Base-by-base conservation (phyloP, 345 rosid species). In the Mangifera indica region DNA sequence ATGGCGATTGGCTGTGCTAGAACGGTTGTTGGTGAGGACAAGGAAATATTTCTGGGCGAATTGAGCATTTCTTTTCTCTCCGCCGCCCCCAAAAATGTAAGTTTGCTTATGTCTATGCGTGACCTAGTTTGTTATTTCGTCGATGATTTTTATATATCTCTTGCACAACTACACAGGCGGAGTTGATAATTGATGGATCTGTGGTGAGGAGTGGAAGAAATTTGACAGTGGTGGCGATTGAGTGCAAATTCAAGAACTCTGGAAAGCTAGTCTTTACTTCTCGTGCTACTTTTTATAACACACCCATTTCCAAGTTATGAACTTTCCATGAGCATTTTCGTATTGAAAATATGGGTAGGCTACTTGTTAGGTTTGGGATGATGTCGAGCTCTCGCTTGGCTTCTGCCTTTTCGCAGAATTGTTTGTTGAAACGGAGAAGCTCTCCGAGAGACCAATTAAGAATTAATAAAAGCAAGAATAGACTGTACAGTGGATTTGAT, bases 141-240 rank as follows among this genome's bases (percentile, higher is more conserved):
- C 42, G 7, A 7, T 37, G 42, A 37, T n/a, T n/a, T n/a, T n/a
- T 7, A 37, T 1, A 7, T 37, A 37, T 7, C 42, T 7, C 42
- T 0, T 7, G 37, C 37, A 34, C 37, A 34, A 34, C 42, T 46
- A 14, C 44, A 63, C 84, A 89, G 97, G 76, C 70, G 45, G 86
- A 81, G 79, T 18, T 89, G 83, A 57, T 81, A 25, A 83, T 88
- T 21, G 89, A 93, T 6, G 97, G 81, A 52, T 73, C 89, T 10
- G 77, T 88, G 20, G 84, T 84, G 66, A 85, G 88, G 82, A 84
- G 88, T n/a, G 97, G 97, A 76, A 91, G 88, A 72, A 91, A 89
- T 67, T 54, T 91, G 72, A 86, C 89, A 3, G 82, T 86, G 20
- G 87, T 91, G 66, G 76, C 77, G 8, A 64, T 87, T 46, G 89